These are phyloP conservation scores for Blastobotrys mokoenaii DNA, from an alignment of 805 yeast species.

Conservation along the genomic window DNA sequence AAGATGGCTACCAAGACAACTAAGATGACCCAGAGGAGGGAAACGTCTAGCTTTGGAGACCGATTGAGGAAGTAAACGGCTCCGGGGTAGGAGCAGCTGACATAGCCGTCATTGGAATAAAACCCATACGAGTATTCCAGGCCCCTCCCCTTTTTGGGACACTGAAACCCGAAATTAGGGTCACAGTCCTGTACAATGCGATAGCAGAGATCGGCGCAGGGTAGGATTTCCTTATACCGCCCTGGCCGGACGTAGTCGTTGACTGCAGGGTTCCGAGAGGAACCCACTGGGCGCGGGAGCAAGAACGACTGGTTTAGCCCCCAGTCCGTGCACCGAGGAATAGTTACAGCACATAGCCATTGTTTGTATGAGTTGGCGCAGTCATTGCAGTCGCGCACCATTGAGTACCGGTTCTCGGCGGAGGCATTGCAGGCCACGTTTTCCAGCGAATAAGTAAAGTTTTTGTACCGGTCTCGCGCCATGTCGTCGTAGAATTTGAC, in stretches of 20 bases:
- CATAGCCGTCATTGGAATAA: slow-evolving; percentile 24
- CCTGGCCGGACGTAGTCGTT: slow-evolving; percentile 47
- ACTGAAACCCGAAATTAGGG: slow-evolving; percentile 58
- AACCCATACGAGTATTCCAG: slow-evolving; percentile 24
- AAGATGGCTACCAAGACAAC: neutral
- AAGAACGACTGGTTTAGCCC: slow-evolving; percentile 26
- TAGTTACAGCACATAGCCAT: slow-evolving; percentile 85
- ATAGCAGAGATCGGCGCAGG: slow-evolving; percentile 77
- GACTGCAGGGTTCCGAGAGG: slow-evolving; percentile 55
- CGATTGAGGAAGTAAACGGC: slow-evolving; percentile 23
- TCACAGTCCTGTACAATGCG: slow-evolving; percentile 81
- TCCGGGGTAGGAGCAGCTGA: slow-evolving; percentile 31
- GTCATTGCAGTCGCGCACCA: slow-evolving; percentile 61
- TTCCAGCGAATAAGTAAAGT: slow-evolving; percentile 69
- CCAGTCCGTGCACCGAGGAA: slow-evolving; percentile 71
- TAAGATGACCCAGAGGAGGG: neutral
- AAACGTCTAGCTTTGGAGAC: slow-evolving; percentile 1
- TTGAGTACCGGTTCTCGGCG: slow-evolving; percentile 59
- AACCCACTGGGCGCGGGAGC: slow-evolving; percentile 37
- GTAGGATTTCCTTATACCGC: slow-evolving; percentile 70
- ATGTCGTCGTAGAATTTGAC: slow-evolving; percentile 51
- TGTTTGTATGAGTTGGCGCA: slow-evolving; percentile 64
- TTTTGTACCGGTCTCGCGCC: slow-evolving; percentile 47
- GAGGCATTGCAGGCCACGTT: slow-evolving; percentile 66
- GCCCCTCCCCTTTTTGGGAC: slow-evolving; percentile 42